Evolutionary conservation across 2,329 filamentous ascomycete species (phyloP).

Genomic region (Elsinoe perseae): DNA sequence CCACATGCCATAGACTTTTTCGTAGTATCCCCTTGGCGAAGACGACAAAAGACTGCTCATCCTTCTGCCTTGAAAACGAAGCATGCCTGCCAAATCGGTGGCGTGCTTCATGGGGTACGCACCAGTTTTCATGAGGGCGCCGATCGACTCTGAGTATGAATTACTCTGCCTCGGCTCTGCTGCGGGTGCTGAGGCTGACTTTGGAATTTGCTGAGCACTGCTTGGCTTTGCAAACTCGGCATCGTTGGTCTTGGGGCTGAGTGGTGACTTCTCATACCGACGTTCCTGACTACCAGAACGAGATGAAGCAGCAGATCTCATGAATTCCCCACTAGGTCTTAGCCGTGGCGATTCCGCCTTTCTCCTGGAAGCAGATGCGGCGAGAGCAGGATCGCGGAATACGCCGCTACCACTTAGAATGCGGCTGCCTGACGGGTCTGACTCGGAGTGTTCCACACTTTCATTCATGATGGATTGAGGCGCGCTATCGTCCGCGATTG

Average conservation of each 20-base stretch:
- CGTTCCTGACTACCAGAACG: conserved; percentile 13
- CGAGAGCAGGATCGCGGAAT: conserved; percentile 70
- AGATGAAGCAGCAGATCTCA: conserved; percentile 2
- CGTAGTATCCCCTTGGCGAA: conserved; percentile 88
- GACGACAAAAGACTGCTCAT: conserved; percentile 59
- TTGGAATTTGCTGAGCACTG: conserved; percentile 1
- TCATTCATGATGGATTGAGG: conserved; percentile 28
- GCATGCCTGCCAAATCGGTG: conserved; percentile 55
- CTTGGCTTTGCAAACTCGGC: conserved; percentile 8
- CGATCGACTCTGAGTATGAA: conserved; percentile 35
- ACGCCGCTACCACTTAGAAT: conserved; percentile 82
- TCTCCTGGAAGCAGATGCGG: conserved; percentile 17
- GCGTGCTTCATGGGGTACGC: conserved; percentile 59
- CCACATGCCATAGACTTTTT: conserved; percentile 97
- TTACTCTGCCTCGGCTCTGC: conserved; percentile 11
- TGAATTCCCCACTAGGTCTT: neutral
- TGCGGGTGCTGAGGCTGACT: neutral
- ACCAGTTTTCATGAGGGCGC: conserved; percentile 54
- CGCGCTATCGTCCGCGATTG: conserved; percentile 26
- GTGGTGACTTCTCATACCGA: neutral
- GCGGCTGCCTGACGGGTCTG: conserved; percentile 76
- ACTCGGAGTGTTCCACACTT: conserved; percentile 55
- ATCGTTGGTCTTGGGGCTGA: conserved; percentile 2
- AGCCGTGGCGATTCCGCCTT: conserved; percentile 19
- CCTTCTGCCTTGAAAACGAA: conserved; percentile 68